Conservation (phyloP, 306 rosid genomes). For the Cucurbita argyrosperma region DNA sequence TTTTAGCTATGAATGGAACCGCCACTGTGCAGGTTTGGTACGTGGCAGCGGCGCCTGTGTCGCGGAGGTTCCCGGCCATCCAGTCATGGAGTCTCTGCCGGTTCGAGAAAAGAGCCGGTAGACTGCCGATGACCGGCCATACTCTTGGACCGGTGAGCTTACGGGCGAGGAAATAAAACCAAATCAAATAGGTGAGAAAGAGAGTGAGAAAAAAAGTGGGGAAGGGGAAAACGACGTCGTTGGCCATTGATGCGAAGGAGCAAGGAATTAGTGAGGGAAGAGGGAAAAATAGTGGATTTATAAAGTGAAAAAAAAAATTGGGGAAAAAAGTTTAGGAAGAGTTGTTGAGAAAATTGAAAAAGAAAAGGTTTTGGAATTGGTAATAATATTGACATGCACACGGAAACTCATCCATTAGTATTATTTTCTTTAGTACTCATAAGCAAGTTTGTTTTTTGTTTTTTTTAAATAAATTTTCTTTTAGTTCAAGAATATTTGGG, state of each 20-base stretch:
- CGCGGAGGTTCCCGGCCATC: slow-evolving; percentile 48
- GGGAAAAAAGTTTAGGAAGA: neutral
- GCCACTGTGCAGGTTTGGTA: slow-evolving; percentile 73
- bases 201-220: slow-evolving; percentile 24
- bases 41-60: slow-evolving; percentile 38
- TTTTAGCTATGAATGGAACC: slow-evolving; percentile 54
- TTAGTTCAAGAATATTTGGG: too few species aligned
- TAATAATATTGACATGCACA: neutral
- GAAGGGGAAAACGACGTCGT: slow-evolving; percentile 4
- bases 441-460: too few species aligned
- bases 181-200: slow-evolving; percentile 28
- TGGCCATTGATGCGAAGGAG: slow-evolving; percentile 15
- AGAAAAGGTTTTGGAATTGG: neutral
- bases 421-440: too few species aligned
- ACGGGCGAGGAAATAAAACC: slow-evolving; percentile 42
- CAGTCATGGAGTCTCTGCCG: slow-evolving; percentile 63
- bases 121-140: slow-evolving; percentile 68
- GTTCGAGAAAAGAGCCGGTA: slow-evolving; percentile 44
- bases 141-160: slow-evolving; percentile 60
- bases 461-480: too few species aligned
- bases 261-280: neutral
- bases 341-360: neutral
- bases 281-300: neutral
- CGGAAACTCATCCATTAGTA: neutral
- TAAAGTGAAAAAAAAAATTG: neutral